Evolutionary conservation across 768 basidiomycete genomes (phyloP).

Genomic region (Agaricus sinodeliciosus): DNA sequence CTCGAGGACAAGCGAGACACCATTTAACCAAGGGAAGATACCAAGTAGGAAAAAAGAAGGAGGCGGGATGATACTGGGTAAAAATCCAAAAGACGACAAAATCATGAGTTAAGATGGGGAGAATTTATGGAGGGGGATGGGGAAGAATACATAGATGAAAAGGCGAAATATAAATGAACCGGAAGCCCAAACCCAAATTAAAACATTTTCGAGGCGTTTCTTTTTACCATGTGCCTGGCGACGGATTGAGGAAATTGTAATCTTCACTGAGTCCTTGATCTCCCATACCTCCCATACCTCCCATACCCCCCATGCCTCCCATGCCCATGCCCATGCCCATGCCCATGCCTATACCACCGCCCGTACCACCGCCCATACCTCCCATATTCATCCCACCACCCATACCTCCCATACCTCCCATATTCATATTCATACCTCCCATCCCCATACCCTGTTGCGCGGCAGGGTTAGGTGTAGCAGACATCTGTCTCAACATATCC

Average conservation of each 20-base stretch:
- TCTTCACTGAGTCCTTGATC: conserved; percentile 8
- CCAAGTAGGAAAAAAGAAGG: background rate
- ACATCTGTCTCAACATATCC: conserved; percentile 6
- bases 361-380: conserved; percentile 2
- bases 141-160: background rate
- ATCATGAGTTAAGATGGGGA: background rate
- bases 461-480: conserved; percentile 1
- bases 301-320: background rate
- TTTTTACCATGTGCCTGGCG: conserved; percentile 1
- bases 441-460: conserved; percentile 5
- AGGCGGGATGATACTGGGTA: background rate
- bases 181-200: background rate
- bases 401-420: conserved; percentile 13
- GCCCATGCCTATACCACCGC: conserved; percentile 6
- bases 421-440: conserved; percentile 3
- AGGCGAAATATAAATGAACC: background rate
- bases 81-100: background rate
- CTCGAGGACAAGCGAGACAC: conserved; percentile 2
- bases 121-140: background rate
- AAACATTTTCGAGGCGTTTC: background rate
- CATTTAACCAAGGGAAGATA: background rate
- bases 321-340: conserved; percentile 3
- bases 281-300: conserved; percentile 2
- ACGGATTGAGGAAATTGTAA: conserved; percentile 6
- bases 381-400: conserved; percentile 3